phyloP scores from a whole-genome alignment of 768 basidiomycete genomes.

The Russula compacta region DNA sequence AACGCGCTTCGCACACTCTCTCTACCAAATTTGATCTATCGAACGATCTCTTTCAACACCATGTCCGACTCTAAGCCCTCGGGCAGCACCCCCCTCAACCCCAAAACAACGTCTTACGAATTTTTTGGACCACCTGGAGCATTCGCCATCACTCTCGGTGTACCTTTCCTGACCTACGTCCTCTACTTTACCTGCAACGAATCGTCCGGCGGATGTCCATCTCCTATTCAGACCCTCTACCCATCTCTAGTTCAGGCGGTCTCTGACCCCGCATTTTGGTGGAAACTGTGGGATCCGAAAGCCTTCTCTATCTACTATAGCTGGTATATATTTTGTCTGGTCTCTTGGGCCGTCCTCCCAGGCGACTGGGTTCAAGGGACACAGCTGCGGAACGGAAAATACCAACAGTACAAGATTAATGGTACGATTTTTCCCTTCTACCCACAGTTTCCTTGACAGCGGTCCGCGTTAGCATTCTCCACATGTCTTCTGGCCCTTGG shows the following conservation, averaged over 20 bases:
- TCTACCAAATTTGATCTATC: no score
- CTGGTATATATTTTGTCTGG: conserved; percentile 87
- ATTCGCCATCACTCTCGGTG: conserved; percentile 54
- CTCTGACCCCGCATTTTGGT: conserved; percentile 53
- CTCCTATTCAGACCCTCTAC: conserved; percentile 34
- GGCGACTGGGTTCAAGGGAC: conserved; percentile 35
- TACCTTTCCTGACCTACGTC: conserved; percentile 62
- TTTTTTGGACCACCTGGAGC: conserved; percentile 80
- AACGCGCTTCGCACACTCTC: neutral
- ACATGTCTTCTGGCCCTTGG: conserved; percentile 81
- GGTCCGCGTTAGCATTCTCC: conserved; percentile 55
- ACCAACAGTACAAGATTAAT: conserved; percentile 88
- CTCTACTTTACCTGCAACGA: conserved; percentile 78
- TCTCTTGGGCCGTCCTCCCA: conserved; percentile 73
- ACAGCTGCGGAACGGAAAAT: conserved; percentile 60
- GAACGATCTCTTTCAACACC: neutral
- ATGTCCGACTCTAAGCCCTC: conserved; percentile 1
- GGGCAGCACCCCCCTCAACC: conserved; percentile 37
- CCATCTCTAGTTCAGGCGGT: conserved; percentile 40
- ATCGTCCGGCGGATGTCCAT: conserved; percentile 58
- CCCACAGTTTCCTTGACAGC: no score
- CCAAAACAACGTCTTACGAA: conserved; percentile 64
- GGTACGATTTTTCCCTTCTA: conserved; percentile 41
- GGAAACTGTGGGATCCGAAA: conserved; percentile 71
- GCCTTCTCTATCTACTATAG: conserved; percentile 67